Evolutionary conservation across 768 basidiomycete species (phyloP).

Genomic region (Neoboletus subvelutipes): DNA sequence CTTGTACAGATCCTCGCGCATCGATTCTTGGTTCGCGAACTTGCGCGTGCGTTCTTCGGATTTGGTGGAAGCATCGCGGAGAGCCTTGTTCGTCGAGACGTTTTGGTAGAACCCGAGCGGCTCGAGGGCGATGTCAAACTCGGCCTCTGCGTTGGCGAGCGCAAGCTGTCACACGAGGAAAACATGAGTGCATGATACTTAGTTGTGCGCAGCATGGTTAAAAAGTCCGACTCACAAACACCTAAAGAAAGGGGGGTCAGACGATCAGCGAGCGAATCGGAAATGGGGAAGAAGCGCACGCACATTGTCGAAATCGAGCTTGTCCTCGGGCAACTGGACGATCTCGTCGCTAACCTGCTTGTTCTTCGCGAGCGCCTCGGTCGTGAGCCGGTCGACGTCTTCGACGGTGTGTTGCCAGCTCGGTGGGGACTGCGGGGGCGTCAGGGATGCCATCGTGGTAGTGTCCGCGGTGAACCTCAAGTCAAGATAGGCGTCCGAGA

Average conservation of each 20-base stretch:
- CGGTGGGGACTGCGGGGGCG: conserved; percentile 66
- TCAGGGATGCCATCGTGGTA: conserved; percentile 45
- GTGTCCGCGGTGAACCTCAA: conserved; percentile 7
- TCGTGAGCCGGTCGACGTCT: conserved; percentile 57
- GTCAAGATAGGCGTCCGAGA: neutral
- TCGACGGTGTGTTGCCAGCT: conserved; percentile 68
- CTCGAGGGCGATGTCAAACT: conserved; percentile 49
- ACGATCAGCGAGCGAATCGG: neutral
- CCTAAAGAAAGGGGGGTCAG: conserved; percentile 39
- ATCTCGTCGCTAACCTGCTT: conserved; percentile 59
- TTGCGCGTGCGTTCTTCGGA: conserved; percentile 71
- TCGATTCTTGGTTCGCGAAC: conserved; percentile 71
- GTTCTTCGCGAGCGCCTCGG: conserved; percentile 57
- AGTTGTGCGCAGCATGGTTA: neutral
- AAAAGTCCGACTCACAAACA: conserved; percentile 58
- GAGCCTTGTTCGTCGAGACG: conserved; percentile 67
- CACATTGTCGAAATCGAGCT: conserved; percentile 69
- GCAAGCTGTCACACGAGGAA: conserved; percentile 41
- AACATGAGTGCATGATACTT: conserved; percentile 7
- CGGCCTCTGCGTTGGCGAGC: conserved; percentile 59
- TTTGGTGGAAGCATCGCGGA: conserved; percentile 79
- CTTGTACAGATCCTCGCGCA: conserved; percentile 79
- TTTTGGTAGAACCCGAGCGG: conserved; percentile 80
- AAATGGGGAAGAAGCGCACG: conserved; percentile 19
- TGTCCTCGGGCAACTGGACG: conserved; percentile 54